phyloP scores from a whole-genome alignment of 2,329 filamentous ascomycete species.

The Hortaea sp. region DNA sequence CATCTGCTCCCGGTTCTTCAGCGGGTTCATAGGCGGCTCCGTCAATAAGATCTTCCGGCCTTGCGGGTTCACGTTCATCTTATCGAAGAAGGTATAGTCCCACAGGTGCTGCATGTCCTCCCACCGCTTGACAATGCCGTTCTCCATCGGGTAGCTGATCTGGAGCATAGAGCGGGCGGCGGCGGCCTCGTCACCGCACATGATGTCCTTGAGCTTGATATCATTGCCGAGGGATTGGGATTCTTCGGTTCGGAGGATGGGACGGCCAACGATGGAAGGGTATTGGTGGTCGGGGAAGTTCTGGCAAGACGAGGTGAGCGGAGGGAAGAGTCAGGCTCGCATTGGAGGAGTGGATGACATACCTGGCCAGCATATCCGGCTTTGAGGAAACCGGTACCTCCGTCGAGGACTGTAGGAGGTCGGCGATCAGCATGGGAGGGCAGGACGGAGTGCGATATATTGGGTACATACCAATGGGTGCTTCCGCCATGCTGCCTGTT shows the following conservation, averaged over 20 bases:
- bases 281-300: conserved; percentile 99
- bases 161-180: conserved; percentile 95
- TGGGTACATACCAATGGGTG: conserved; percentile 3
- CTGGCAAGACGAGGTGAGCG: conserved; percentile 32
- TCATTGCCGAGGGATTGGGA: conserved; percentile 60
- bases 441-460: not conserved
- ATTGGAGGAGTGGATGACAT: conserved; percentile 18
- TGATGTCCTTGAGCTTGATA: conserved; percentile 87
- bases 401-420: conserved; percentile 73
- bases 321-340: not conserved
- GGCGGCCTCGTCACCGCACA: conserved; percentile 97
- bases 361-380: conserved; percentile 93
- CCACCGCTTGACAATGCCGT: conserved; percentile 98
- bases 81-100: conserved; percentile 98
- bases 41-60: conserved; percentile 96
- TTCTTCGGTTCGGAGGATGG: conserved; percentile 95
- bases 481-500: conserved; percentile 3
- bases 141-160: conserved; percentile 99
- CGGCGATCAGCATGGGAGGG: conserved; percentile 5
- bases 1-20: conserved; percentile 97
- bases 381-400: conserved; percentile 98
- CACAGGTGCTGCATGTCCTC: conserved; percentile 99
- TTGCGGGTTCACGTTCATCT: conserved; percentile 82
- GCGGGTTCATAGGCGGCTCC: conserved; percentile 94
- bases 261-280: conserved; percentile 94